Conservation (phyloP, 2,329 filamentous ascomycete genomes). For the Apiospora koreana region DNA sequence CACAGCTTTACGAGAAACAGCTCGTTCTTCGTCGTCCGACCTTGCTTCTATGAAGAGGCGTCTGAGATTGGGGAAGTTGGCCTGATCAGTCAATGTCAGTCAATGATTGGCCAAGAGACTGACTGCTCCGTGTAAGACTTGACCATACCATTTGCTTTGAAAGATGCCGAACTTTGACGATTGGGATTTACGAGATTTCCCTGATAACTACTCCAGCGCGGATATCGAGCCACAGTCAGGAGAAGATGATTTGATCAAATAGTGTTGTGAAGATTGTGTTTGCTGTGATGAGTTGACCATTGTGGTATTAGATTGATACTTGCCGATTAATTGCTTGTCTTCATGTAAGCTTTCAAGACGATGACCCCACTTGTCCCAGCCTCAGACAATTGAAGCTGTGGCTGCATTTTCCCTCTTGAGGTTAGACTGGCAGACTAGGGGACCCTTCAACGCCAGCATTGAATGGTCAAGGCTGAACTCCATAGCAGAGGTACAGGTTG, state of each 20-base stretch:
- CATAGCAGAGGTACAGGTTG: not conserved
- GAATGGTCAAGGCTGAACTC: not conserved
- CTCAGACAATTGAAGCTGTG: not conserved
- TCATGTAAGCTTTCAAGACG: not conserved
- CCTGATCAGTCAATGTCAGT: slow-evolving; percentile 47
- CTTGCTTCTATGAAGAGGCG: slow-evolving; percentile 94
- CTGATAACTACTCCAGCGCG: not conserved
- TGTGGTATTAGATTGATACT: not conserved
- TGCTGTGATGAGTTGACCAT: not conserved
- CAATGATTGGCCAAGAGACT: not conserved
- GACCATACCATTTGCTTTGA: not conserved
- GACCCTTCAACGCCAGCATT: not conserved
- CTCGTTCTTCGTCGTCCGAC: slow-evolving; percentile 90
- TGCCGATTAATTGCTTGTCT: not conserved
- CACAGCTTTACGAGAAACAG: slow-evolving; percentile 91
- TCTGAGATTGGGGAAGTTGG: slow-evolving; percentile 89
- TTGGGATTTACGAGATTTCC: not conserved
- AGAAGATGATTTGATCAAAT: not conserved
- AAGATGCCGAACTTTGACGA: not conserved
- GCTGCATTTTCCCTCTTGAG: not conserved
- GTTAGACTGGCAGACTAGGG: not conserved
- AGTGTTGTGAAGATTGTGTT: not conserved
- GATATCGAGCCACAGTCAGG: not conserved
- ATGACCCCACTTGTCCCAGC: slow-evolving; percentile 2
- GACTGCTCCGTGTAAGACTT: not conserved